These are phyloP conservation scores for Chlorencoelia australis DNA, from an alignment of 2,329 filamentous ascomycete genomes.

Conservation along the genomic window DNA sequence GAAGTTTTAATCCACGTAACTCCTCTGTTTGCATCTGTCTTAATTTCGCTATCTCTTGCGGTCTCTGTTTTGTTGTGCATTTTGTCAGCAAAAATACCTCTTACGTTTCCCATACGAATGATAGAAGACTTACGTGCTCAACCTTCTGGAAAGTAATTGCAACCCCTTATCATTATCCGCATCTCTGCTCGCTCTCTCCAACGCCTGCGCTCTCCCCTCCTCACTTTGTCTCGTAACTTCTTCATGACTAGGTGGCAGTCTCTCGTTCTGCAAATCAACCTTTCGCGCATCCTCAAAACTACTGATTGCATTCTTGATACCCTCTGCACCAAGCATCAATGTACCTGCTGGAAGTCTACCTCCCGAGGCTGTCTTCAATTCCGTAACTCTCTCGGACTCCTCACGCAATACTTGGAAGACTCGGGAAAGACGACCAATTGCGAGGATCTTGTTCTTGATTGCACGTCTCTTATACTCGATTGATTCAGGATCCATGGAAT, in stretches of 20 bases:
- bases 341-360: slow-evolving; percentile 89
- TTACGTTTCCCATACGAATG: no score
- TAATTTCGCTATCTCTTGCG: no score
- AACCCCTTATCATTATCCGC: slow-evolving; percentile 87
- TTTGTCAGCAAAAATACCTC: no score
- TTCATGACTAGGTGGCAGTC: slow-evolving; percentile 82
- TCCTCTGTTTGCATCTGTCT: no score
- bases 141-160: slow-evolving; percentile 75
- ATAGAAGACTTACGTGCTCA: slow-evolving; percentile 75
- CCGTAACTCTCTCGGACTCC: slow-evolving; percentile 92
- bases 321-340: slow-evolving; percentile 94
- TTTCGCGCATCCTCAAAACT: slow-evolving; percentile 95
- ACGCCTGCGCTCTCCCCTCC: slow-evolving; percentile 68
- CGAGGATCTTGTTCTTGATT: slow-evolving; percentile 99
- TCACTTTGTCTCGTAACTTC: slow-evolving; percentile 79
- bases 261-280: slow-evolving; percentile 94
- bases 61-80: no score
- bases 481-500: slow-evolving; percentile 61
- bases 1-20: no score
- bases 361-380: slow-evolving; percentile 93
- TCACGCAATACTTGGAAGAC: slow-evolving; percentile 98
- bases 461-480: slow-evolving; percentile 90
- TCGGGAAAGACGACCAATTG: slow-evolving; percentile 89
- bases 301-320: slow-evolving; percentile 96
- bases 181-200: slow-evolving; percentile 77